Evolutionary conservation across 495 filamentous ascomycete species (phyloP), one percentile per base, ranked within the genome.

Genomic region (Neurospora sp.): DNA sequence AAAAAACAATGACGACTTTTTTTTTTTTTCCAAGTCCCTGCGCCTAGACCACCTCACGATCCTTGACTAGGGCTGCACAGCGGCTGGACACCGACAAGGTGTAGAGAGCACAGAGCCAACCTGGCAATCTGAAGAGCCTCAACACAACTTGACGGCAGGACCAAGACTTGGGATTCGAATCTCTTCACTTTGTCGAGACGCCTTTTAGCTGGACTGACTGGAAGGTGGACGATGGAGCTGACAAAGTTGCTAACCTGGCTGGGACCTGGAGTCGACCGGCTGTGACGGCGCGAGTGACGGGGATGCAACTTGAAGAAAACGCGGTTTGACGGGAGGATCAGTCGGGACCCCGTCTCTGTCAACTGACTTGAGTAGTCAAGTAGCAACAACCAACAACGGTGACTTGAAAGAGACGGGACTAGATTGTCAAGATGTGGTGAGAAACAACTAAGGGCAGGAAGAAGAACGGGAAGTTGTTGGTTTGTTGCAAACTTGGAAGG

Each of bases 1-100:
- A 61, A 35, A 31, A 71, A 73, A 73, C 69, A 75, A 74, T 77
- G 74, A 76, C 73, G 73, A 74, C 44, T 66, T 71, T 75, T 75
- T 74, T 74, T 72, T 74, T 72, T 72, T 66, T 73, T 70, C 69
- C 70, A 38, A 66, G 73, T 3, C 53, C 53, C 53, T 48, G 69
- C 39, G 40, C 27, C 39, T 40, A 40, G 39, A 31, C 40, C 42
- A 42, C 22, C 40, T 22, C 42, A 46, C 3, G 27, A 61, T 61
- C 53, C 53, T 61, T 61, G 53, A 61, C 53, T 61, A 61, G 53
- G 53, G 27, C 53, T 61, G 27, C 53, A 61, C 53, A 31, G 27
- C 53, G 53, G 27, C 53, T 61, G 53, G 53, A 61, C 22, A 61
- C 53, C 53, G 53, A 61, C 22, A 35, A 61, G 53, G 53, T 31